Evolutionary conservation across 2,329 filamentous ascomycete species (phyloP).

Genomic region (Peltaster fructicola): DNA sequence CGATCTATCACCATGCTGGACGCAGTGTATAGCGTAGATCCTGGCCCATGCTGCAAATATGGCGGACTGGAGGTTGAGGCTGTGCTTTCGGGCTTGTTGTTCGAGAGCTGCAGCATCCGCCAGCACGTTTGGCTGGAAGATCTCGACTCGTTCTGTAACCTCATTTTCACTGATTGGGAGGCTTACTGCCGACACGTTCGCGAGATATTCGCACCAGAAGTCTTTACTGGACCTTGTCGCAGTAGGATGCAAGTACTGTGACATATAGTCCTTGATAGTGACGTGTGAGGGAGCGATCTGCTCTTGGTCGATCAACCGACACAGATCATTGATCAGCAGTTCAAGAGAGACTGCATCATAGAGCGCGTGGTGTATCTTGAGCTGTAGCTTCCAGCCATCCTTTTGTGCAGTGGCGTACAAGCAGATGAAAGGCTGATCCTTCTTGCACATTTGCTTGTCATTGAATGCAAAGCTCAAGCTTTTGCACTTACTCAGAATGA

Average conservation of each 20-base stretch:
- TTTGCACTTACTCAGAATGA: slow-evolving; percentile 38
- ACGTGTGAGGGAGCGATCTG: not conserved
- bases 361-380: slow-evolving; percentile 63
- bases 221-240: slow-evolving; percentile 14
- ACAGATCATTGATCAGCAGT: slow-evolving; percentile 38
- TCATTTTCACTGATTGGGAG: slow-evolving; percentile 7
- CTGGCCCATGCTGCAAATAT: slow-evolving; percentile 57
- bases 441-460: slow-evolving; percentile 17
- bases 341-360: slow-evolving; percentile 75
- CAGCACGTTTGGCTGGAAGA: slow-evolving; percentile 34
- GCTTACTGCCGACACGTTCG: slow-evolving; percentile 7
- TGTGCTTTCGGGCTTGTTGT: slow-evolving; percentile 28
- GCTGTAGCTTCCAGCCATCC: slow-evolving; percentile 15
- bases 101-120: slow-evolving; percentile 25
- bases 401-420: slow-evolving; percentile 7
- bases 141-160: slow-evolving; percentile 17
- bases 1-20: no score
- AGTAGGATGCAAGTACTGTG: slow-evolving; percentile 11
- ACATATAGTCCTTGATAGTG: slow-evolving; percentile 27
- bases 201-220: slow-evolving; percentile 37
- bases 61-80: slow-evolving; percentile 53
- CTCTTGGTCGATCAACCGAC: slow-evolving; percentile 22
- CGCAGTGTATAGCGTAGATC: slow-evolving; percentile 25
- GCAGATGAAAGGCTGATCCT: slow-evolving; percentile 10
- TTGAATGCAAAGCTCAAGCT: no score